Conservation (phyloP, 345 rosid species). For the Erodium maritimum region DNA sequence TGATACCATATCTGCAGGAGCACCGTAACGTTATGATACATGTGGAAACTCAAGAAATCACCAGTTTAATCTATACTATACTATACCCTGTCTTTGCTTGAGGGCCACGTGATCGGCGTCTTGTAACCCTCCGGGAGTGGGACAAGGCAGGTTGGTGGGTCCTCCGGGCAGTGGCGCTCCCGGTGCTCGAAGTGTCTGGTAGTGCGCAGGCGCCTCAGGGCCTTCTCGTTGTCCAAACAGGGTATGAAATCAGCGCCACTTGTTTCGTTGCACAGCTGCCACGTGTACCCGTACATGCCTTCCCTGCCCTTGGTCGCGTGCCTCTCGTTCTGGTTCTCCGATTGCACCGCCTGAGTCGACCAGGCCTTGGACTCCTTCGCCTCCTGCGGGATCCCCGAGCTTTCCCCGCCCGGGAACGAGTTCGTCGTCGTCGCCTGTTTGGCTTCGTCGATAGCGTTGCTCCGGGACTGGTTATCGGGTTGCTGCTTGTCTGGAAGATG, state of each 20-base stretch:
- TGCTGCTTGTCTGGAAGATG: neutral
- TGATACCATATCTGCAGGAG: slow-evolving; percentile 76
- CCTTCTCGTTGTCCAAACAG: slow-evolving; percentile 80
- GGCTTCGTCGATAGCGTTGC: neutral
- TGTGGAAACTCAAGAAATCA: neutral
- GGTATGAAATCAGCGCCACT: slow-evolving; percentile 86
- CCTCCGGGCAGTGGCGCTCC: slow-evolving; percentile 92
- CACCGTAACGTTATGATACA: neutral
- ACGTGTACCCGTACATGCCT: slow-evolving; percentile 26
- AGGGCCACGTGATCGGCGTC: slow-evolving; percentile 61
- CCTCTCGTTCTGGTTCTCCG: slow-evolving; percentile 67
- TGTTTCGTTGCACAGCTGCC: slow-evolving; percentile 74
- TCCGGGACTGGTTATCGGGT: neutral
- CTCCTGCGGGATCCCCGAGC: slow-evolving; percentile 65
- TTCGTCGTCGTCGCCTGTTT: slow-evolving; percentile 9
- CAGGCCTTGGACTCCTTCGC: slow-evolving; percentile 63
- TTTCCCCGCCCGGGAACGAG: slow-evolving; percentile 15
- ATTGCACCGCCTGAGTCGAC: slow-evolving; percentile 61
- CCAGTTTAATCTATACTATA: neutral
- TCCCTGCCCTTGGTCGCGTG: slow-evolving; percentile 20
- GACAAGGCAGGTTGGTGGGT: slow-evolving; percentile 64
- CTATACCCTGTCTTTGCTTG: slow-evolving; percentile 73
- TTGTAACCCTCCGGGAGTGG: slow-evolving; percentile 61
- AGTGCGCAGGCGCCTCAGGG: slow-evolving; percentile 33
- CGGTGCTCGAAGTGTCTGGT: slow-evolving; percentile 74